phyloP scores from a whole-genome alignment of 2,329 filamentous ascomycete species.

The Amesomyces nigricolor region DNA sequence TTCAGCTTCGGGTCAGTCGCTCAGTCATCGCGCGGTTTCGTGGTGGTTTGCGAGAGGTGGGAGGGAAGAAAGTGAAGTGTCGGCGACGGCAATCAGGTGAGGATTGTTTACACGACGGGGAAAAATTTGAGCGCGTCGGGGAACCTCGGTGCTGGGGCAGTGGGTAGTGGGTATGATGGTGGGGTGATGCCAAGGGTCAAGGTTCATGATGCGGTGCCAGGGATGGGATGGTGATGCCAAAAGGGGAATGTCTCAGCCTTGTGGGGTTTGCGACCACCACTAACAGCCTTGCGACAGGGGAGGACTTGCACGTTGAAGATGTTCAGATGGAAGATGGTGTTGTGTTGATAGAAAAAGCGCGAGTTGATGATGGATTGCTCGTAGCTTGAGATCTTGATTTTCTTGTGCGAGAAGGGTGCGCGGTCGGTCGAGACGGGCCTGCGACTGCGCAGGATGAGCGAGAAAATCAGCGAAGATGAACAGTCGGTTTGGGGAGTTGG shows the following conservation, averaged over 20 bases:
- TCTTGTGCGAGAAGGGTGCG: too few species aligned
- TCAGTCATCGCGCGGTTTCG: background rate
- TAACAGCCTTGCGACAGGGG: background rate
- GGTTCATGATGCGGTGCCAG: background rate
- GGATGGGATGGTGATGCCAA: too few species aligned
- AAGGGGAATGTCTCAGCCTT: constrained; percentile 1
- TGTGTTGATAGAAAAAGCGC: too few species aligned
- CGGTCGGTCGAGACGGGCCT: too few species aligned
- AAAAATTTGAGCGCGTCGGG: constrained; percentile 9
- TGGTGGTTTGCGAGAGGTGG: background rate
- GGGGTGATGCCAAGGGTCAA: constrained; percentile 3
- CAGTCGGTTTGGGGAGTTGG: too few species aligned
- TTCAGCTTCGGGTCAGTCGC: constrained; percentile 1
- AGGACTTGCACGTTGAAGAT: background rate
- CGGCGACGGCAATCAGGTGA: background rate
- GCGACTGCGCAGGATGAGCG: too few species aligned
- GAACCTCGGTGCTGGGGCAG: constrained; percentile 1
- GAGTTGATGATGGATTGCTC: too few species aligned
- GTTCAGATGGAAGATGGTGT: too few species aligned
- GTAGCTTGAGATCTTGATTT: too few species aligned
- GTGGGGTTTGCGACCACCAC: background rate
- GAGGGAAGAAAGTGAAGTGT: background rate
- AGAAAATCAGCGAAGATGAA: too few species aligned
- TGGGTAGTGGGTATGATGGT: constrained; percentile 2
- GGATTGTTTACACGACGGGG: constrained; percentile 4